Evolutionary conservation across 2,329 filamentous ascomycete genomes (phyloP).

Genomic region (Talaromyces pinophilus): DNA sequence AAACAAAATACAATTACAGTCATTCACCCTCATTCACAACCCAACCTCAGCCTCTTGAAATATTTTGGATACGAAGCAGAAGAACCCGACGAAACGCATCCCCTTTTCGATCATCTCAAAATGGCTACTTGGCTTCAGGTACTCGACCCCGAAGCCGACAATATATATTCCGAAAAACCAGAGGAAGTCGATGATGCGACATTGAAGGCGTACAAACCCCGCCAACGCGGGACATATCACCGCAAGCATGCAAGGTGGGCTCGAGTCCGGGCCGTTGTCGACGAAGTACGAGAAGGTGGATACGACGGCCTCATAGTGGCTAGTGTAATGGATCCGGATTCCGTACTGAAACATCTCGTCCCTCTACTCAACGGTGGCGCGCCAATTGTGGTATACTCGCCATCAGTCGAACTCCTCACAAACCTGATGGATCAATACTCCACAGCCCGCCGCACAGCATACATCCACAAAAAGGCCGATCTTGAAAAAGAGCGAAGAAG

Average conservation of each 20-base stretch:
- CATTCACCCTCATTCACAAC: slow-evolving; percentile 69
- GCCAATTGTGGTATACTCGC: slow-evolving; percentile 81
- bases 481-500: slow-evolving; percentile 26
- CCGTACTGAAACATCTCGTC: slow-evolving; percentile 71
- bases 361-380: slow-evolving; percentile 82
- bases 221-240: slow-evolving; percentile 80
- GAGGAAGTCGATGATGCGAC: slow-evolving; percentile 59
- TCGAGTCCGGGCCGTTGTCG: slow-evolving; percentile 69
- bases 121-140: slow-evolving; percentile 91
- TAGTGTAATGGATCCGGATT: slow-evolving; percentile 76
- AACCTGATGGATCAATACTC: slow-evolving; percentile 81
- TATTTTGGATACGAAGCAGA: slow-evolving; percentile 84
- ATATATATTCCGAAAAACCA: slow-evolving; percentile 69
- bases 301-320: slow-evolving; percentile 85
- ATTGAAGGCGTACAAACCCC: slow-evolving; percentile 73
- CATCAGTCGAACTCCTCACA: slow-evolving; percentile 75
- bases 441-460: slow-evolving; percentile 75
- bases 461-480: slow-evolving; percentile 46
- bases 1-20: slow-evolving; percentile 60
- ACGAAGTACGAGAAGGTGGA: slow-evolving; percentile 70
- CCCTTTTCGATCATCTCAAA: slow-evolving; percentile 78
- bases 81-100: slow-evolving; percentile 67
- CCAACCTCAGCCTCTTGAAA: slow-evolving; percentile 83
- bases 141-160: slow-evolving; percentile 72
- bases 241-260: slow-evolving; percentile 86